phyloP scores from a whole-genome alignment of 2,329 filamentous ascomycete genomes.

The Sarocladiaceae sp. region DNA sequence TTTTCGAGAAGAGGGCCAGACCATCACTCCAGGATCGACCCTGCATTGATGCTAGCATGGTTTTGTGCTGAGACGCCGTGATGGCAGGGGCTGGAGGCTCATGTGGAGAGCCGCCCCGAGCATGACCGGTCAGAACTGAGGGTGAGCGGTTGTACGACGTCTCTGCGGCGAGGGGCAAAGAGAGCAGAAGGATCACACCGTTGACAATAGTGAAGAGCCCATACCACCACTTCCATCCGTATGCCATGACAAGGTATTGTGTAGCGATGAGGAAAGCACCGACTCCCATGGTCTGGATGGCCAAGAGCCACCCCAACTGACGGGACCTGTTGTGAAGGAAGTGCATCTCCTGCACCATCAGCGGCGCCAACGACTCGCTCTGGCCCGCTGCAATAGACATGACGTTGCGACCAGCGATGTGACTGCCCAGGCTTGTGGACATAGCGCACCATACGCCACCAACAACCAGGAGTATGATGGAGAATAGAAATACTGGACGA shows the following conservation, averaged over 20 bases:
- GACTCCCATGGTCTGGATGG: constrained; percentile 13
- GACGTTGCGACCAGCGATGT: constrained; percentile 21
- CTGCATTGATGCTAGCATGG: neutral
- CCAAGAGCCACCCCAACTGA: constrained; percentile 14
- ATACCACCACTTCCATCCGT: constrained; percentile 18
- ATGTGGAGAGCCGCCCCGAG: too few species aligned
- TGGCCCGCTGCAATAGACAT: constrained; percentile 26
- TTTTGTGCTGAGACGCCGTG: neutral
- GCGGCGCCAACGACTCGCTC: constrained; percentile 20
- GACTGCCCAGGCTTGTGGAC: neutral
- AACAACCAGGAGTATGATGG: constrained; percentile 20
- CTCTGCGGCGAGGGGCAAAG: constrained; percentile 15
- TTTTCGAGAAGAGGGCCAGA: constrained; percentile 16
- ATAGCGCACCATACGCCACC: constrained; percentile 14
- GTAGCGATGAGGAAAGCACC: constrained; percentile 15
- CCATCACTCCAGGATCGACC: constrained; percentile 16
- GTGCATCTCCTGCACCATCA: constrained; percentile 18
- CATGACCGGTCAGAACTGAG: too few species aligned
- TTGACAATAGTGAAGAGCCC: constrained; percentile 16
- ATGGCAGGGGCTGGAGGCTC: neutral
- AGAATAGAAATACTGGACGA: constrained; percentile 23
- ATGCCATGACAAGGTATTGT: constrained; percentile 14
- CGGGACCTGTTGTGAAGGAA: constrained; percentile 17
- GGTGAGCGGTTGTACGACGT: constrained; percentile 13
- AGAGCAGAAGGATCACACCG: neutral